A percentile compares a stretch with the other conserved stretches of the same genome.
These are phyloP conservation scores for Boletus sp. DNA, from an alignment of 768 basidiomycete genomes.

Conservation along the genomic window DNA sequence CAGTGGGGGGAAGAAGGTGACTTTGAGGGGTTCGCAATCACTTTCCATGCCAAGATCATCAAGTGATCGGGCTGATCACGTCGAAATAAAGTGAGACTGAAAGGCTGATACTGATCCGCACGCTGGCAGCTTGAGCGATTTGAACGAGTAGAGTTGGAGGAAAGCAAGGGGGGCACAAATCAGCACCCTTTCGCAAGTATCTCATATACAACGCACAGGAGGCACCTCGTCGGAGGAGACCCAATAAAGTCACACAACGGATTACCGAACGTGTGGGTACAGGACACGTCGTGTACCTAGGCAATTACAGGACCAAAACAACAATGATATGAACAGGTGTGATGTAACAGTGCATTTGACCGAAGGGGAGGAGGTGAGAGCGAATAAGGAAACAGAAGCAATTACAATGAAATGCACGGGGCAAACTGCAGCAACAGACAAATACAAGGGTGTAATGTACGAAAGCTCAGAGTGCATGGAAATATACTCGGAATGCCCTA, in stretches of 20 bases:
- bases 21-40: slow-evolving; percentile 34
- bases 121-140: not conserved
- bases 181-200: not conserved
- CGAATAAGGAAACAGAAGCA: slow-evolving; percentile 10
- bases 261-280: not conserved
- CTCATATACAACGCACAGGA: slow-evolving; percentile 7
- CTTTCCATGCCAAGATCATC: slow-evolving; percentile 17
- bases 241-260: slow-evolving; percentile 17
- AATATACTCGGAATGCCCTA: not conserved
- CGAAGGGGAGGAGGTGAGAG: not conserved
- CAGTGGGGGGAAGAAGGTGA: slow-evolving; percentile 68
- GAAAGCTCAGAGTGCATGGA: not conserved
- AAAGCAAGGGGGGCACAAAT: not conserved
- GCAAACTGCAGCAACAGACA: not conserved
- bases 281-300: not conserved
- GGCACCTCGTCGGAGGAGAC: slow-evolving; percentile 21
- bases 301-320: slow-evolving; percentile 16
- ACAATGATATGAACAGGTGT: slow-evolving; percentile 7
- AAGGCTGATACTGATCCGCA: not conserved
- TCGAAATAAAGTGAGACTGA: not conserved
- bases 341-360: not conserved
- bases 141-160: not conserved
- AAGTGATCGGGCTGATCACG: slow-evolving; percentile 6
- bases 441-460: slow-evolving; percentile 11
- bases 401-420: not conserved